Evolutionary conservation across 495 filamentous ascomycete genomes (phyloP), one percentile per base, ranked within the genome.

Genomic region (Polyplosphaeria fusca): DNA sequence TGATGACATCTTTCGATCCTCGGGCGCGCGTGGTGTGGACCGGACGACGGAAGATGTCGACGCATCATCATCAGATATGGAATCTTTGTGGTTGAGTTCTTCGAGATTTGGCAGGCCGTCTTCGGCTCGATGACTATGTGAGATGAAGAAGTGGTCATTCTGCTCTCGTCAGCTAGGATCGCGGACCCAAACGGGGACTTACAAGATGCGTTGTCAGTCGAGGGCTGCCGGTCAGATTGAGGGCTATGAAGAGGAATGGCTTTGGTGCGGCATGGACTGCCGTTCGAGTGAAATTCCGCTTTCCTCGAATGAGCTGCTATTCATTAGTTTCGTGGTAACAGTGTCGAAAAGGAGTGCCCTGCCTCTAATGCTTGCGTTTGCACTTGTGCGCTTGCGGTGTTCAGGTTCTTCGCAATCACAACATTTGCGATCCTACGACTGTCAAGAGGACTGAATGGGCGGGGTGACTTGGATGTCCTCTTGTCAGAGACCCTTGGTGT

Each of bases 291-390:
- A 85, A 83, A 49, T 95, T 82, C 47, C 86, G 81, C 45, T 82
- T 86, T 5, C 85, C 86, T 18, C 89, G 87, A 62, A 93, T 85
- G 22, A 98, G 83, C 79, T 95, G 50, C 3, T 25, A 19, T 27
- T 1, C 24, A 9, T 13, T 9, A 57, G 47, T 35, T 22, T 44
- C 11, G 18, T 25, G 5, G 37, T 5, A 1, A 28, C 35, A 41
- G 41, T 39, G 37, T 11, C 13, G 2, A 38, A 20, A 52, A 16
- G 9, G 19, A 18, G 4, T 20, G 13, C 30, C 59, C 35, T 69
- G 85, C 82, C 74, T 89, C 92, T 24, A 98, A 78, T 24, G 81
- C 84, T 65, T 95, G 89, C 32, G 91, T 83, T 71, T 98, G 93
- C n/a, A 96, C 78, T 38, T 82, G 78, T 20, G 80, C 73, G 24